phyloP scores from a whole-genome alignment of 306 rosid species.

The Vigna nakashimae region DNA sequence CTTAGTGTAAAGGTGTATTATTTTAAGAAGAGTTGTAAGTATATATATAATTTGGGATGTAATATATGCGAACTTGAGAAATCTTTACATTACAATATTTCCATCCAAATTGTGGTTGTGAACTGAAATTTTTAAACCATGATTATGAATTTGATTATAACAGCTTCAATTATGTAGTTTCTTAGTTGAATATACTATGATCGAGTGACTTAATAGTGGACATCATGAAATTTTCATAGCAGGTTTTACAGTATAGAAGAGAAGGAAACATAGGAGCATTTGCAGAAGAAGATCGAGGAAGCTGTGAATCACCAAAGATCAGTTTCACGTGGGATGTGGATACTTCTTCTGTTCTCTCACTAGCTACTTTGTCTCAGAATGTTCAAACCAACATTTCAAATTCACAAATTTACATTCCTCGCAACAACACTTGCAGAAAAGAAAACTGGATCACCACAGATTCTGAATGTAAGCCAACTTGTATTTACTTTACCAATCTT shows the following conservation, averaged over 20 bases:
- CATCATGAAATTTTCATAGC: constrained; percentile 19
- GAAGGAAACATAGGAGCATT: constrained; percentile 39
- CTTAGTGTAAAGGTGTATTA: too few species aligned
- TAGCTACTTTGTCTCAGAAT: constrained; percentile 47
- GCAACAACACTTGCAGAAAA: constrained; percentile 41
- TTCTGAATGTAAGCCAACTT: constrained; percentile 61
- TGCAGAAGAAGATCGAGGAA: background rate
- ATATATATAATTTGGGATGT: too few species aligned
- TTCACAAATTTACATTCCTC: constrained; percentile 25
- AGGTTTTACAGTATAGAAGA: constrained; percentile 60
- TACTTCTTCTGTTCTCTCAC: constrained; percentile 17
- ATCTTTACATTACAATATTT: too few species aligned
- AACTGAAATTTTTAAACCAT: too few species aligned
- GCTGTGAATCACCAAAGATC: constrained; percentile 28
- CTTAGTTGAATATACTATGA: background rate
- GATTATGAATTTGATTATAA: background rate
- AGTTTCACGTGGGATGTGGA: constrained; percentile 73
- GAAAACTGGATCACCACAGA: constrained; percentile 87
- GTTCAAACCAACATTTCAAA: constrained; percentile 36
- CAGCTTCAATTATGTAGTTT: background rate
- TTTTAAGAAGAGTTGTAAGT: too few species aligned
- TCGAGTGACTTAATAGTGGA: too few species aligned
- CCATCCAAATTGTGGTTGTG: too few species aligned
- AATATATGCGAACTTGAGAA: too few species aligned
- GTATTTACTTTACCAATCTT: too few species aligned